Conservation (phyloP, 2,329 filamentous ascomycete species). For the Calonectria pseudoreteaudii region DNA sequence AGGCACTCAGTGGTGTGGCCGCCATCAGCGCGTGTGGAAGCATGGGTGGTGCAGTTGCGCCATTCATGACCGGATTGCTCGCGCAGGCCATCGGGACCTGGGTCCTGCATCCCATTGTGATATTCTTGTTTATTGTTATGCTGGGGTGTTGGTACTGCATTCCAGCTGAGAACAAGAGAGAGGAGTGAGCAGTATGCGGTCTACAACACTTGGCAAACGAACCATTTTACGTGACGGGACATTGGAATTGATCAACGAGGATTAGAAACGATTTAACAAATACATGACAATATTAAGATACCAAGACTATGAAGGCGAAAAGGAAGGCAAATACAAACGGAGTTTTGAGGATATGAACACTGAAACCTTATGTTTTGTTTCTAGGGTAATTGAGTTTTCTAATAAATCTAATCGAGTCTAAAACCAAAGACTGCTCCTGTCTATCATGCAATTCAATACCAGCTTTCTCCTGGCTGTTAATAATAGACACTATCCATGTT, state of each 20-base stretch:
- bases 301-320: background rate
- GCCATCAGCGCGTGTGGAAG: slow-evolving; percentile 78
- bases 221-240: background rate
- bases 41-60: slow-evolving; percentile 75
- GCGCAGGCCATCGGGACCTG: slow-evolving; percentile 72
- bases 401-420: slow-evolving; percentile 28
- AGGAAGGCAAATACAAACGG: background rate
- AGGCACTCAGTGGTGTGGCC: slow-evolving; percentile 73
- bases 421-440: slow-evolving; percentile 21
- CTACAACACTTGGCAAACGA: too few relatives aligned
- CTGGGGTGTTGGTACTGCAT: slow-evolving; percentile 72
- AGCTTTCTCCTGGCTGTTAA: slow-evolving; percentile 14
- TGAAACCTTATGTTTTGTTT: background rate
- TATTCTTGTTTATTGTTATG: slow-evolving; percentile 75
- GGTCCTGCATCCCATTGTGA: slow-evolving; percentile 75
- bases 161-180: slow-evolving; percentile 69
- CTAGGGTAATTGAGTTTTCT: slow-evolving; percentile 9
- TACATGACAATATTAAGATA: background rate
- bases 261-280: background rate
- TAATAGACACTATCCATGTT: slow-evolving; percentile 6
- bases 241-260: background rate
- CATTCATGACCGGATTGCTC: slow-evolving; percentile 73
- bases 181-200: slow-evolving; percentile 55
- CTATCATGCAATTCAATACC: slow-evolving; percentile 30
- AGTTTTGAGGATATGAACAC: background rate